Conservation (phyloP, 1,284 basidiomycete species). For the Fomitopsis pinicola region DNA sequence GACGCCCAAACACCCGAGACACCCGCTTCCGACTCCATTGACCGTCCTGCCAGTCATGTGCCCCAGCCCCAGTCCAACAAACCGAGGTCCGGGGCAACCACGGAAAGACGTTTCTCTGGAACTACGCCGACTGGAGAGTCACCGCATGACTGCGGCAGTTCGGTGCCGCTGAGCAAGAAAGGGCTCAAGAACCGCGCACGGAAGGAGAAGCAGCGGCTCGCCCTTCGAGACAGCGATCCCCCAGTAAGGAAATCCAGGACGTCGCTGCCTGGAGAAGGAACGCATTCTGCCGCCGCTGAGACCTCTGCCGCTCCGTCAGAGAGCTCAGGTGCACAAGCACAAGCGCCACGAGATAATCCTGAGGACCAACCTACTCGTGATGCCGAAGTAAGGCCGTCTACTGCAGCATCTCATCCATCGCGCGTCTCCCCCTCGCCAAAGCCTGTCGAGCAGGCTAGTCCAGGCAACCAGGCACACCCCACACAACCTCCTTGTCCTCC, state of each 20-base stretch:
- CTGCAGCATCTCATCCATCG: neutral
- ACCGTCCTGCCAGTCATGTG: too few relatives aligned
- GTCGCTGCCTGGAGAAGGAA: too few relatives aligned
- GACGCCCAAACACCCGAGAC: too few relatives aligned
- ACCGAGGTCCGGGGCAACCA: neutral
- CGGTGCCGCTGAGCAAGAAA: neutral
- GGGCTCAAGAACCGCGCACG: neutral
- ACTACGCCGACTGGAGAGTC: neutral
- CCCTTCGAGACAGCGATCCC: neutral
- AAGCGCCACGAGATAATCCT: too few relatives aligned
- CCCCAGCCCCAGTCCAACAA: too few relatives aligned
- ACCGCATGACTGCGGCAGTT: too few relatives aligned
- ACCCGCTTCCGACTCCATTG: too few relatives aligned
- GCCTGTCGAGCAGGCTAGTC: neutral
- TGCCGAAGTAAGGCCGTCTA: neutral
- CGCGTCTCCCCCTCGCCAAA: neutral
- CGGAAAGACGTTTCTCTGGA: neutral
- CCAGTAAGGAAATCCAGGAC: too few relatives aligned
- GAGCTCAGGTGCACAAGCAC: too few relatives aligned
- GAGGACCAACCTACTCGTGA: neutral
- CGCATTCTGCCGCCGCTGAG: too few relatives aligned
- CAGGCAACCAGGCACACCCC: neutral
- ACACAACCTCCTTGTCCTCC: neutral
- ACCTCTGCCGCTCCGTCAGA: too few relatives aligned
- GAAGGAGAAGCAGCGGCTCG: neutral